These are phyloP conservation scores for Citrus medica DNA, from an alignment of 345 rosid species.

Conservation along the genomic window DNA sequence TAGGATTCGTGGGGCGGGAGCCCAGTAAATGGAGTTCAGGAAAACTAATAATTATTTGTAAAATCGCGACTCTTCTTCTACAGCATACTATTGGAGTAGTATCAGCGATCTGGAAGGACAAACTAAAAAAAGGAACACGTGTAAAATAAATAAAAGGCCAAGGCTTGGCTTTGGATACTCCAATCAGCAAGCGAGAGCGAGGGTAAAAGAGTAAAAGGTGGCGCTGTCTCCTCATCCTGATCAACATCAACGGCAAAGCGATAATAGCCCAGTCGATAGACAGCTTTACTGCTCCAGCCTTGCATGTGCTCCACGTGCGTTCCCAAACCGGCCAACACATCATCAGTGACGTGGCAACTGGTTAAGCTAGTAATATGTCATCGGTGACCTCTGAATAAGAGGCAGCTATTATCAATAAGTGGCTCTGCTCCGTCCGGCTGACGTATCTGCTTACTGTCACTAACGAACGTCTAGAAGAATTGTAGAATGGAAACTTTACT, in stretches of 20 bases:
- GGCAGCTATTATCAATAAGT: neutral
- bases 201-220: too few relatives aligned
- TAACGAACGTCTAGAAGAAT: too few relatives aligned
- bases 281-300: neutral
- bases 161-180: neutral
- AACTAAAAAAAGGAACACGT: neutral
- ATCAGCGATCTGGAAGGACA: neutral
- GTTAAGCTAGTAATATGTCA: neutral
- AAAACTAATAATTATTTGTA: too few relatives aligned
- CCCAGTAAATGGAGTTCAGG: too few relatives aligned
- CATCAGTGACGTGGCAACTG: neutral
- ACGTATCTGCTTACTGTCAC: neutral
- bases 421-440: neutral
- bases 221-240: neutral
- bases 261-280: fast-evolving
- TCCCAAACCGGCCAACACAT: neutral
- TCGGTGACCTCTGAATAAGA: neutral
- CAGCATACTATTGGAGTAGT: too few relatives aligned
- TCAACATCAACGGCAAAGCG: neutral
- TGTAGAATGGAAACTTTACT: too few relatives aligned
- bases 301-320: neutral
- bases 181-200: neutral
- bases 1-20: too few relatives aligned
- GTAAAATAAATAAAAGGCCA: neutral
- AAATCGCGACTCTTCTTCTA: too few relatives aligned